A percentile compares a stretch with the other conserved stretches of the same genome.
These are phyloP conservation scores for Tulasnella sp. DNA, from an alignment of 768 basidiomycete genomes.

Conservation along the genomic window DNA sequence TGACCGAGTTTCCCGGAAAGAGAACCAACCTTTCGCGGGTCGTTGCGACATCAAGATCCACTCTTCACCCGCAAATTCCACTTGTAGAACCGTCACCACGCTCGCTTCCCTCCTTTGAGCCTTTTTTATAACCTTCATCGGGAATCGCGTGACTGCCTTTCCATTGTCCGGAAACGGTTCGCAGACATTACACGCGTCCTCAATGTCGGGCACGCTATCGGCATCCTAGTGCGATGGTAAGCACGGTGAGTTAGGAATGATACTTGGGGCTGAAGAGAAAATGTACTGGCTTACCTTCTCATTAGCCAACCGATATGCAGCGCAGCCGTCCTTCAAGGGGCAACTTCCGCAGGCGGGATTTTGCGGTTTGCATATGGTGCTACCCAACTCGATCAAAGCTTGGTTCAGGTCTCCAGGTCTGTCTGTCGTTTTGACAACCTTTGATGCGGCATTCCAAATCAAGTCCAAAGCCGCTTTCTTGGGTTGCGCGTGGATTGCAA, in stretches of 20 bases:
- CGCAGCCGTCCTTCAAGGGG: constrained; percentile 66
- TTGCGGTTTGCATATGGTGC: constrained; percentile 84
- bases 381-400: constrained; percentile 91
- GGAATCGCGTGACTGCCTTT: constrained; percentile 64
- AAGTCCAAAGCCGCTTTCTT: constrained; percentile 77
- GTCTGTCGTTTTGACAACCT: constrained; percentile 57
- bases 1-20: not conserved
- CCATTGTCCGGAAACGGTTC: constrained; percentile 46
- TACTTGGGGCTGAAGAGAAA: constrained; percentile 11
- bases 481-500: constrained; percentile 77
- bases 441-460: constrained; percentile 75
- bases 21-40: constrained; percentile 66
- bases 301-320: constrained; percentile 49
- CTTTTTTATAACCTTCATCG: constrained; percentile 81
- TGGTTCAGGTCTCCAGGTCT: constrained; percentile 84
- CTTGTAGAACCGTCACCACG: constrained; percentile 81
- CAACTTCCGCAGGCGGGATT: constrained; percentile 72
- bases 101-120: constrained; percentile 81
- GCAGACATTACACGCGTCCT: constrained; percentile 71
- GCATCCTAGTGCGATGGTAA: constrained; percentile 33
- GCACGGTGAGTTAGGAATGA: constrained; percentile 20
- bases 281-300: not conserved
- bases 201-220: constrained; percentile 53
- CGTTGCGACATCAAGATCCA: constrained; percentile 75
- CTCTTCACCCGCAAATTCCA: constrained; percentile 49